A percentile compares a stretch with the other conserved stretches of the same genome.
These are phyloP conservation scores for Panaeolus cyanescens DNA, from an alignment of 768 basidiomycete species.

Conservation along the genomic window DNA sequence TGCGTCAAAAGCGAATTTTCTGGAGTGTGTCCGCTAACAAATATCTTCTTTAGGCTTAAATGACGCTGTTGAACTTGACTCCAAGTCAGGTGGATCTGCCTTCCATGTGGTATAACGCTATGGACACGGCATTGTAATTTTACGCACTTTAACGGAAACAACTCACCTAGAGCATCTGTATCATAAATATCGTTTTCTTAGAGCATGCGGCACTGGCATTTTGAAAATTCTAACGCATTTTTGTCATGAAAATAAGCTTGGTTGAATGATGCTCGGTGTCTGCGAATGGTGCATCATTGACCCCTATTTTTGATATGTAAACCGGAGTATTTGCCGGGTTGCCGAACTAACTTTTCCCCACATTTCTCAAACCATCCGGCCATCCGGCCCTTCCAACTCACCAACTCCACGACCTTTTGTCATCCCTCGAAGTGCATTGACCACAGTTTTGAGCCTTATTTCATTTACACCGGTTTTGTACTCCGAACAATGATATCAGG, in stretches of 20 bases:
- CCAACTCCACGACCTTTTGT: too few relatives aligned
- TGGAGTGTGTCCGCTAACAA: too few relatives aligned
- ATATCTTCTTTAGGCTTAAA: constrained; percentile 40
- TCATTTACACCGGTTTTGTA: constrained; percentile 6
- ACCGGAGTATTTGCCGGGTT: background rate
- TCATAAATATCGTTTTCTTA: background rate
- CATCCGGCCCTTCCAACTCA: too few relatives aligned
- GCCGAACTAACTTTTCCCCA: background rate
- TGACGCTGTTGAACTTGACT: constrained; percentile 54
- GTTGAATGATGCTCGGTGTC: too few relatives aligned
- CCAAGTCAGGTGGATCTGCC: constrained; percentile 56
- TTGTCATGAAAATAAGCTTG: too few relatives aligned
- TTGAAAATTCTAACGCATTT: too few relatives aligned
- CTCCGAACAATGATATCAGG: constrained; percentile 30
- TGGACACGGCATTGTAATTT: background rate
- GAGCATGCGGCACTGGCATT: background rate
- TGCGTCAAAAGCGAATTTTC: constrained; percentile 30
- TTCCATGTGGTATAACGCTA: constrained; percentile 46
- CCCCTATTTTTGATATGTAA: background rate
- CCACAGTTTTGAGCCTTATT: background rate
- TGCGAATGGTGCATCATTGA: background rate
- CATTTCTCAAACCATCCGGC: background rate
- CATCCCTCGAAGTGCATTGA: background rate
- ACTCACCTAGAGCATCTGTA: background rate
- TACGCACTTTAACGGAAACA: background rate